These are phyloP conservation scores for Davidsoniella australis DNA, from an alignment of 2,329 filamentous ascomycete genomes.

Conservation along the genomic window DNA sequence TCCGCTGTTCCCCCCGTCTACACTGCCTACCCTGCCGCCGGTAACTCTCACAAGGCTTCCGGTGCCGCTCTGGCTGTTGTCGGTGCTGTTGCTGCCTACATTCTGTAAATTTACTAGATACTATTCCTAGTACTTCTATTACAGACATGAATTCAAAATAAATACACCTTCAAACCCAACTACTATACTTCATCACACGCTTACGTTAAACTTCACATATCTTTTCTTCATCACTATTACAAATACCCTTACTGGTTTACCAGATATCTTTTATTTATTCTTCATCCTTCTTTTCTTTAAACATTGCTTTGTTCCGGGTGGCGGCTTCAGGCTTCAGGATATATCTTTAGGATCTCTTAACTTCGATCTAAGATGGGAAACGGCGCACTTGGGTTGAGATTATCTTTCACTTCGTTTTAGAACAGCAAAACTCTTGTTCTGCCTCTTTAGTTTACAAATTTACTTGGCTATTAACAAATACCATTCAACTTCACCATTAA, in stretches of 20 bases:
- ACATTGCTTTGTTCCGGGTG: neutral
- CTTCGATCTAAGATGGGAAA: neutral
- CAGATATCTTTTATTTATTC: neutral
- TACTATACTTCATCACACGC: neutral
- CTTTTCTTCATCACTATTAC: neutral
- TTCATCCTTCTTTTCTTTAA: neutral
- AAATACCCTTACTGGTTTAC: neutral
- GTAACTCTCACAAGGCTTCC: slow-evolving; percentile 6
- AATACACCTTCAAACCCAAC: neutral
- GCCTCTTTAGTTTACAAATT: neutral
- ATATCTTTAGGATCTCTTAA: neutral
- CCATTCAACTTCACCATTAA: neutral
- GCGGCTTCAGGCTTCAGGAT: neutral
- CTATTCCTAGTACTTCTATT: neutral
- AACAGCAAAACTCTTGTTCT: neutral
- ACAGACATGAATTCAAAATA: neutral
- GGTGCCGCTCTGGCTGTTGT: slow-evolving; percentile 11
- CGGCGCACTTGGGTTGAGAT: slow-evolving; percentile 1
- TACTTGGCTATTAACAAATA: neutral
- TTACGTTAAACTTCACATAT: neutral
- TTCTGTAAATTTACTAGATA: slow-evolving; percentile 5
- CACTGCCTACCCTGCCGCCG: slow-evolving; percentile 11
- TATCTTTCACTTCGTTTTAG: neutral
- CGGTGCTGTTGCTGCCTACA: slow-evolving; percentile 9
- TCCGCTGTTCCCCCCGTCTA: slow-evolving; percentile 8